phyloP scores from a whole-genome alignment of 306 rosid species.

The Vigna reflexopilosa region DNA sequence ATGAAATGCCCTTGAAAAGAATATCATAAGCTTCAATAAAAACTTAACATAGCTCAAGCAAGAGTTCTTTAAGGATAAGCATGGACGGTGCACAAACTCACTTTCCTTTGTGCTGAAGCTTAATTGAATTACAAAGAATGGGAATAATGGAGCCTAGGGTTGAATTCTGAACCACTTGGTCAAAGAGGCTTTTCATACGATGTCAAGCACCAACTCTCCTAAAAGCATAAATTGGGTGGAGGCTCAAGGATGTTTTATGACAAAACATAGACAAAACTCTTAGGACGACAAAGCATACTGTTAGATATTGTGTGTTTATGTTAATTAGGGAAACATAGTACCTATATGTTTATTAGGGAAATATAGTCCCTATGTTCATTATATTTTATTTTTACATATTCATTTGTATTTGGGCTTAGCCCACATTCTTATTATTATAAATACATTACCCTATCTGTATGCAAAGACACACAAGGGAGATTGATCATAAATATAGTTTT shows the following conservation, averaged over 20 bases:
- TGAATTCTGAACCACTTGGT: not conserved
- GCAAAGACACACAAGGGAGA: no score
- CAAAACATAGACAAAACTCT: slow-evolving; percentile 10
- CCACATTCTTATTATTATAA: no score
- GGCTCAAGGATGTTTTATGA: slow-evolving; percentile 15
- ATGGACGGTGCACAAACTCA: slow-evolving; percentile 9
- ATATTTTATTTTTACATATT: no score
- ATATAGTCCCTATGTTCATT: no score
- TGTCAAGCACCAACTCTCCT: slow-evolving; percentile 34
- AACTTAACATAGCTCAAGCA: slow-evolving; percentile 24
- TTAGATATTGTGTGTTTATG: no score
- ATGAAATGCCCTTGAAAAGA: slow-evolving; percentile 37
- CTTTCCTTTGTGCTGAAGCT: slow-evolving; percentile 22
- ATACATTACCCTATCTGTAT: no score
- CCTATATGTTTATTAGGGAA: no score
- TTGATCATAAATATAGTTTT: no score
- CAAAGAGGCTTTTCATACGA: slow-evolving; percentile 5
- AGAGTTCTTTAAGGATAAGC: not conserved
- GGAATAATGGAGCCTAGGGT: not conserved
- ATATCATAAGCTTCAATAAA: slow-evolving; percentile 39
- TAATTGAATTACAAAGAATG: slow-evolving; percentile 36
- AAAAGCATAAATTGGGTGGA: slow-evolving; percentile 8
- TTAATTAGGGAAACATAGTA: no score
- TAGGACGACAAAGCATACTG: slow-evolving; percentile 23
- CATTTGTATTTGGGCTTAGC: no score